Conservation (phyloP, 768 basidiomycete species). For the Phanerochaete carnosa region DNA sequence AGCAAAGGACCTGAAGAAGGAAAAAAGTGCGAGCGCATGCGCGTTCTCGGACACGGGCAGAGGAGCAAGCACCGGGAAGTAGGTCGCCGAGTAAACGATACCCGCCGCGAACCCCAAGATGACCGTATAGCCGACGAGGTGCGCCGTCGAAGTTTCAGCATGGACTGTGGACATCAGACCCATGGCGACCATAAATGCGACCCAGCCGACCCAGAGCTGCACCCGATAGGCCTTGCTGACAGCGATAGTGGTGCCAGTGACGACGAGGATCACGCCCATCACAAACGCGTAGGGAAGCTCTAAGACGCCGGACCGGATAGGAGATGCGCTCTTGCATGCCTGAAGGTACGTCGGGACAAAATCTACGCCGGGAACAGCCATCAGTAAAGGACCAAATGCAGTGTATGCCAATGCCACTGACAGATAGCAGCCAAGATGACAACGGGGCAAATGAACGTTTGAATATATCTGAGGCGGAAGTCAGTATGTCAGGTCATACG, state of each 20-base stretch:
- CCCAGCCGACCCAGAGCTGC: constrained; percentile 30
- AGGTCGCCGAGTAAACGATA: constrained; percentile 9
- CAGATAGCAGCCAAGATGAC: constrained; percentile 17
- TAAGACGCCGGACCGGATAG: constrained; percentile 16
- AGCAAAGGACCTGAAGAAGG: constrained; percentile 17
- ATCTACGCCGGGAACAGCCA: constrained; percentile 21
- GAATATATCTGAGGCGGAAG: too few species aligned
- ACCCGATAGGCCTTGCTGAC: neutral
- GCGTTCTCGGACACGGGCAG: constrained; percentile 29
- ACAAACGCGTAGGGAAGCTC: constrained; percentile 17
- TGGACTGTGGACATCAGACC: constrained; percentile 16
- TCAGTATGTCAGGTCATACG: too few species aligned
- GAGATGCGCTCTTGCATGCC: constrained; percentile 32
- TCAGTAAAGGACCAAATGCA: neutral
- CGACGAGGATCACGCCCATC: constrained; percentile 25
- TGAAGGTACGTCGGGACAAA: constrained; percentile 43
- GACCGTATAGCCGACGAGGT: constrained; percentile 23
- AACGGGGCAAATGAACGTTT: constrained; percentile 22
- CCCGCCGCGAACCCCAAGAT: constrained; percentile 25
- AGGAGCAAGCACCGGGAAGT: constrained; percentile 25
- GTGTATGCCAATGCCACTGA: constrained; percentile 7
- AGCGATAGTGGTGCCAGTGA: neutral
- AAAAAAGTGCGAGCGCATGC: constrained; percentile 30
- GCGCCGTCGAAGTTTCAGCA: constrained; percentile 13
- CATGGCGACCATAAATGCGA: constrained; percentile 28